These are phyloP conservation scores for Crithidia fasciculata DNA, from an alignment of 208 protist species.

Conservation along the genomic window DNA sequence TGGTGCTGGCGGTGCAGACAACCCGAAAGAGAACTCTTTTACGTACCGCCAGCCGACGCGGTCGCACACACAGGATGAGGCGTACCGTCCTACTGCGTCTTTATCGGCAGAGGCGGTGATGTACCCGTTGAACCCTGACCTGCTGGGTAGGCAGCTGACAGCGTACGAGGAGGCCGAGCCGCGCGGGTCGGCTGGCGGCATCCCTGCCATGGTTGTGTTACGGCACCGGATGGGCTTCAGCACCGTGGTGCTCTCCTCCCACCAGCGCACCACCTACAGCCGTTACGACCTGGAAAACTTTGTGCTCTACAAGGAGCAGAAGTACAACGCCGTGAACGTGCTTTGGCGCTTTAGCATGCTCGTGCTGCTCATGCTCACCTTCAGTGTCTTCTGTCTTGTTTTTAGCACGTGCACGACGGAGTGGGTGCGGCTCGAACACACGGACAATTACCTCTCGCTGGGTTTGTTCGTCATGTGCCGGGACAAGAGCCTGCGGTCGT, in stretches of 20 bases:
- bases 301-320: constrained; percentile 82
- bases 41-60: background rate
- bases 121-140: constrained; percentile 3
- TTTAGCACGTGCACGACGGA: constrained; percentile 61
- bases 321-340: constrained; percentile 76
- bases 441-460: constrained; percentile 33
- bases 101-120: background rate
- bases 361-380: constrained; percentile 47
- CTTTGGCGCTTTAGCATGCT: constrained; percentile 60
- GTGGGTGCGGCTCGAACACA: constrained; percentile 50
- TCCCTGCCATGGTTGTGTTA: constrained; percentile 41
- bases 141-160: background rate
- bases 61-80: background rate
- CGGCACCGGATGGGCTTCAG: constrained; percentile 63
- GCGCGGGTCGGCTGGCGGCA: background rate
- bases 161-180: constrained; percentile 19
- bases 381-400: constrained; percentile 53
- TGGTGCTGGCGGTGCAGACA: background rate
- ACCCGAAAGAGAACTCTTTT: background rate
- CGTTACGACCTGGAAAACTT: constrained; percentile 49
- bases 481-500: constrained; percentile 35
- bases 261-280: constrained; percentile 39
- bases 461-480: constrained; percentile 68
- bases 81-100: no score
- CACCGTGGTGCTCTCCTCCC: constrained; percentile 36